phyloP scores from a whole-genome alignment of 2,329 filamentous ascomycete species.

The Colletotrichum sp. region DNA sequence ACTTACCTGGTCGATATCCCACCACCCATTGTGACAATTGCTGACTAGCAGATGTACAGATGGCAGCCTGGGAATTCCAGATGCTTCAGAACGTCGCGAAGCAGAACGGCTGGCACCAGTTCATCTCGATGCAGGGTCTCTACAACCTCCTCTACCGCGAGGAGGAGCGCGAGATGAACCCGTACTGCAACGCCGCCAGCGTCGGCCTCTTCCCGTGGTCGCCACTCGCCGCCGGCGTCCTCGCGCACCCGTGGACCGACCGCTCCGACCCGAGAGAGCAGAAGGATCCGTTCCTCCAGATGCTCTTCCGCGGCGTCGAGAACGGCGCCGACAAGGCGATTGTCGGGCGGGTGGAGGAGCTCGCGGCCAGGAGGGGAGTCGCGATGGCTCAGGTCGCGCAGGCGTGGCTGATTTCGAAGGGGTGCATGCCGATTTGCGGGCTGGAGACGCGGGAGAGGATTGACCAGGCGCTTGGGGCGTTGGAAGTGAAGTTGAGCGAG shows the following conservation, averaged over 20 bases:
- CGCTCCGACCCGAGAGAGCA: background rate
- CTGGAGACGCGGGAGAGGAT: conserved; percentile 12
- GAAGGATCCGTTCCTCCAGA: background rate
- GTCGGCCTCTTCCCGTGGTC: conserved; percentile 32
- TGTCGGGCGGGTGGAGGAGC: background rate
- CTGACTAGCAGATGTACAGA: background rate
- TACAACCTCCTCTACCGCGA: conserved; percentile 62
- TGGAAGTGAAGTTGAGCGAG: background rate
- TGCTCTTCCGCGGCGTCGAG: conserved; percentile 2
- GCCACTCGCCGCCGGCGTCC: conserved; percentile 7
- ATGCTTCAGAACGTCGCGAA: conserved; percentile 56
- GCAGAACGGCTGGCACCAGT: conserved; percentile 59
- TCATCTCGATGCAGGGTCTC: conserved; percentile 62
- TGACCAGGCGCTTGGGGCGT: conserved; percentile 1
- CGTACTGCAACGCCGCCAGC: conserved; percentile 44
- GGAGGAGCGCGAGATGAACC: conserved; percentile 53
- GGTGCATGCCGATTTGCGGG: background rate
- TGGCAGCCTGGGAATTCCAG: conserved; percentile 17
- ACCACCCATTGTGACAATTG: accelerated
- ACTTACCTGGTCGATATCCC: background rate
- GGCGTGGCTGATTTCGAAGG: conserved; percentile 13
- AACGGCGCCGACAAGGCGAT: background rate
- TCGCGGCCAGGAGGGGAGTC: background rate
- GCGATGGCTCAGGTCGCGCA: conserved; percentile 13
- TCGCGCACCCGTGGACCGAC: conserved; percentile 9